These are phyloP conservation scores for Kodamaea arcana DNA, from an alignment of 1,139 yeast genomes.

Conservation along the genomic window DNA sequence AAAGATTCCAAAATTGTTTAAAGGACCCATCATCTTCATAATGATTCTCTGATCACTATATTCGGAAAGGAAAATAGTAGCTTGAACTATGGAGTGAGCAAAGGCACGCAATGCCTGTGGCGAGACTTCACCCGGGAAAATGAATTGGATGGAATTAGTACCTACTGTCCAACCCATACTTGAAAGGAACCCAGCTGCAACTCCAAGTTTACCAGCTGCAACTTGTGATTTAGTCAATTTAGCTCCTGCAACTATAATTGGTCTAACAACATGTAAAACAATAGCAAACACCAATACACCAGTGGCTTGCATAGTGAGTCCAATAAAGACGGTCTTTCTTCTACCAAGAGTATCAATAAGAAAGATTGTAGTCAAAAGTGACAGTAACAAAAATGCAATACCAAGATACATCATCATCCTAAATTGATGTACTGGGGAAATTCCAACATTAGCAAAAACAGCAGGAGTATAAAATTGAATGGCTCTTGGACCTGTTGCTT, in stretches of 20 bases:
- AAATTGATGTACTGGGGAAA: constrained; percentile 27
- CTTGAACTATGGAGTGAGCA: constrained; percentile 20
- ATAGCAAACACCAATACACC: constrained; percentile 19
- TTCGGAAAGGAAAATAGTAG: constrained; percentile 22
- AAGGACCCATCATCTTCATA: constrained; percentile 18
- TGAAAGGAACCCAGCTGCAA: constrained; percentile 20
- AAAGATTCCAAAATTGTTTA: constrained; percentile 18
- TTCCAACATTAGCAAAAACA: constrained; percentile 50
- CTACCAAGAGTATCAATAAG: constrained; percentile 46
- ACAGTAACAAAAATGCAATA: constrained; percentile 41
- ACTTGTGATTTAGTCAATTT: constrained; percentile 13
- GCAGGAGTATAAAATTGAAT: constrained; percentile 41
- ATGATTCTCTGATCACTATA: constrained; percentile 22
- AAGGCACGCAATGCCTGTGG: constrained; percentile 21
- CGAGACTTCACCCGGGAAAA: constrained; percentile 21
- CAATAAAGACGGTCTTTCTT: constrained; percentile 29
- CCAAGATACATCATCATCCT: constrained; percentile 48
- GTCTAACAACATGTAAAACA: constrained; percentile 18
- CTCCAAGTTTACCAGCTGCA: constrained; percentile 16
- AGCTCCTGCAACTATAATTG: constrained; percentile 12
- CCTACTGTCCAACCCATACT: constrained; percentile 25
- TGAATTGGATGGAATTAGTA: constrained; percentile 21
- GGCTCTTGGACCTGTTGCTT: constrained; percentile 63
- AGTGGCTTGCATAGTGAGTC: constrained; percentile 19
- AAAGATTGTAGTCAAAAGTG: constrained; percentile 40